These are phyloP conservation scores for Paecilomyces sp. DNA, from an alignment of 2,329 filamentous ascomycete genomes.

Conservation along the genomic window DNA sequence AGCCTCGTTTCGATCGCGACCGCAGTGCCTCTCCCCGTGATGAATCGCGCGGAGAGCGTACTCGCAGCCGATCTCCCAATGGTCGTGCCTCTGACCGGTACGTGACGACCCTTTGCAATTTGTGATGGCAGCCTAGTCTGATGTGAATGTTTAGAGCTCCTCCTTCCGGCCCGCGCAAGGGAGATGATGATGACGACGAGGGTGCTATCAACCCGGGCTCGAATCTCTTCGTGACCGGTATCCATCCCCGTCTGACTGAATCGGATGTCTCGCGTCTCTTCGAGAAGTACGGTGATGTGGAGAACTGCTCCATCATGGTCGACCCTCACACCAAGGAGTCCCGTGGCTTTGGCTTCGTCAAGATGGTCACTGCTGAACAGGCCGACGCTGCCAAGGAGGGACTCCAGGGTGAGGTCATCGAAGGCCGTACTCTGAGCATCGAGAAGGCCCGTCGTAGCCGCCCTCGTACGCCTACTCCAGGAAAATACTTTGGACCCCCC, in stretches of 20 bases:
- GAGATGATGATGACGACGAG: conserved; percentile 52
- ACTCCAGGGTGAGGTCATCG: conserved; percentile 88
- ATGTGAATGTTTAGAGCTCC: conserved; percentile 31
- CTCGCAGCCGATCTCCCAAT: conserved; percentile 59
- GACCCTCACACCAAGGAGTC: conserved; percentile 98
- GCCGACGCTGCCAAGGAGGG: conserved; percentile 96
- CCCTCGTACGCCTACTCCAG: conserved; percentile 90
- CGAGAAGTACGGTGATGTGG: conserved; percentile 96
- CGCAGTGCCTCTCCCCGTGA: conserved; percentile 60
- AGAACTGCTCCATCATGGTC: conserved; percentile 99
- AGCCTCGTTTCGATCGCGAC: conserved; percentile 59
- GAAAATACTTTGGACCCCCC: conserved; percentile 97
- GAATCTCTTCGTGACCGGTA: conserved; percentile 97
- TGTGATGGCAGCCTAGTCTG: neutral
- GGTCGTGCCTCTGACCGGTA: conserved; percentile 50
- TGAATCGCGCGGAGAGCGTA: conserved; percentile 46
- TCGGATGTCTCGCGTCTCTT: conserved; percentile 90
- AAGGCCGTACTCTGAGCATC: conserved; percentile 93
- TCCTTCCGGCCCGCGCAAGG: conserved; percentile 40
- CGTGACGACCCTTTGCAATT: conserved; percentile 8
- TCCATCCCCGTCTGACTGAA: conserved; percentile 86
- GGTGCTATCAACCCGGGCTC: conserved; percentile 86
- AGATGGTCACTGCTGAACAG: conserved; percentile 93
- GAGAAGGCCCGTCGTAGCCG: conserved; percentile 96
- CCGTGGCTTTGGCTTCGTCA: conserved; percentile 97